Conservation (phyloP, 169 alveolate species). For the Amoebophrya sp. region DNA sequence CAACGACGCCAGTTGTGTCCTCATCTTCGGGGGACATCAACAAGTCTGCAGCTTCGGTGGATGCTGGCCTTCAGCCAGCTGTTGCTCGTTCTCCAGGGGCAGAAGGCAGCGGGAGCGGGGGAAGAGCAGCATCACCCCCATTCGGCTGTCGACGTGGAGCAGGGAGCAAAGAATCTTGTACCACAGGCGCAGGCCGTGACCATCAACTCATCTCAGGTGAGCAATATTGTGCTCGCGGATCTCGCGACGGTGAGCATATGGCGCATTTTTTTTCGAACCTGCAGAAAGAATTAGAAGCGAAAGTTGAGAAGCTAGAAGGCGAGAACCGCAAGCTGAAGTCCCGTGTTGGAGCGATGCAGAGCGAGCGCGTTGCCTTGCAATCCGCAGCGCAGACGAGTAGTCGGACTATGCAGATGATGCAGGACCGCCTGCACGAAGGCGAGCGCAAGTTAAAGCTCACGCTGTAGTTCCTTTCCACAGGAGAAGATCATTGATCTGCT, state of each 20-base stretch:
- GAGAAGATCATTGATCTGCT: too few relatives aligned
- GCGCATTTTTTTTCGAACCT: neutral
- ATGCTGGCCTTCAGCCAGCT: neutral
- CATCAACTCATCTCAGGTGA: neutral
- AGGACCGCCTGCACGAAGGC: neutral
- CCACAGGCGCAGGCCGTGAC: too few relatives aligned
- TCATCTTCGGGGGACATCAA: too few relatives aligned
- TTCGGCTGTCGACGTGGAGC: neutral
- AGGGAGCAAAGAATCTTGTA: neutral
- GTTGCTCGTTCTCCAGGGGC: neutral
- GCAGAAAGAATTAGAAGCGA: neutral
- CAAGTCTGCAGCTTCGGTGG: too few relatives aligned
- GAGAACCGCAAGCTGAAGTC: neutral
- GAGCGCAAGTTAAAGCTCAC: neutral
- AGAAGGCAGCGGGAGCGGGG: neutral
- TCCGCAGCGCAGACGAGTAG: neutral
- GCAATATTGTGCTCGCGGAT: neutral
- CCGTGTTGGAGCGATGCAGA: neutral
- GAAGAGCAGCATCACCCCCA: neutral
- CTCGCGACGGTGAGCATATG: neutral
- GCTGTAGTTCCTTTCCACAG: too few relatives aligned
- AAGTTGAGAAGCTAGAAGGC: neutral
- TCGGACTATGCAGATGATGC: neutral
- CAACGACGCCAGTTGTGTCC: too few relatives aligned
- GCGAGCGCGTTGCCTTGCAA: neutral